Evolutionary conservation across 352 stramenopile genomes (phyloP).

Genomic region (Globisporangium parvum): DNA sequence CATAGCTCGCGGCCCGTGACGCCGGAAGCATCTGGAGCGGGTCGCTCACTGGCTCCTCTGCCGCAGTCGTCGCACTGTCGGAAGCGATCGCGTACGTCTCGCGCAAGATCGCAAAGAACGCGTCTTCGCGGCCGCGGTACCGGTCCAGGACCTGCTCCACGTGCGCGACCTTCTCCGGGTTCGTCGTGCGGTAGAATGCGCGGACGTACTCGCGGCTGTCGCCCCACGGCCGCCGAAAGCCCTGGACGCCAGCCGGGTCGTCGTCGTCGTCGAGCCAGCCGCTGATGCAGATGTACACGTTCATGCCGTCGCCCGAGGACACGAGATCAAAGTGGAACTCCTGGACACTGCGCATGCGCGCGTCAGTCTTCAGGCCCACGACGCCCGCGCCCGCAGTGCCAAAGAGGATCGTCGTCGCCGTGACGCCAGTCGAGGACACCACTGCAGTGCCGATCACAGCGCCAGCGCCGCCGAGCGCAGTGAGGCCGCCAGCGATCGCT

Average conservation of each 20-base stretch:
- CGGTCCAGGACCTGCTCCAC: slow-evolving; percentile 77
- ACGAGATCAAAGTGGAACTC: slow-evolving; percentile 82
- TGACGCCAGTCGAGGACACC: slow-evolving; percentile 44
- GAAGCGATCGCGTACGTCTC: slow-evolving; percentile 38
- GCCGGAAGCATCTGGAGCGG: slow-evolving; percentile 30
- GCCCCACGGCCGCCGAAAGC: slow-evolving; percentile 71
- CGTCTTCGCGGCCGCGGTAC: slow-evolving; percentile 79
- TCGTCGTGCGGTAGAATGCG: slow-evolving; percentile 63
- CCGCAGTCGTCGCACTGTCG: slow-evolving; percentile 2
- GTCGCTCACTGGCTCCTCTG: slow-evolving; percentile 13
- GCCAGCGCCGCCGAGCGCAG: slow-evolving; percentile 54
- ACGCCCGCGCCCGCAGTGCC: slow-evolving; percentile 72
- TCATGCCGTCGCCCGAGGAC: slow-evolving; percentile 76
- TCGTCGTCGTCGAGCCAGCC: slow-evolving; percentile 83
- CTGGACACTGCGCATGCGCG: slow-evolving; percentile 62
- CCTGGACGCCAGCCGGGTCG: slow-evolving; percentile 31
- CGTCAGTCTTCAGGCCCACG: slow-evolving; percentile 76
- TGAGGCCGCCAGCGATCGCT: slow-evolving; percentile 53
- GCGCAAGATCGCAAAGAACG: slow-evolving; percentile 72
- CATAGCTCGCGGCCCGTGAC: slow-evolving; percentile 16
- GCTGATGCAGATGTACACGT: slow-evolving; percentile 84
- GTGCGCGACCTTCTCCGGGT: slow-evolving; percentile 69
- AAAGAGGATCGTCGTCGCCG: slow-evolving; percentile 74
- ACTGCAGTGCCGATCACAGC: slow-evolving; percentile 55
- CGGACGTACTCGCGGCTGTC: slow-evolving; percentile 74